phyloP scores from a whole-genome alignment of 805 yeast species.

The Schizosaccharomyces octosporus region DNA sequence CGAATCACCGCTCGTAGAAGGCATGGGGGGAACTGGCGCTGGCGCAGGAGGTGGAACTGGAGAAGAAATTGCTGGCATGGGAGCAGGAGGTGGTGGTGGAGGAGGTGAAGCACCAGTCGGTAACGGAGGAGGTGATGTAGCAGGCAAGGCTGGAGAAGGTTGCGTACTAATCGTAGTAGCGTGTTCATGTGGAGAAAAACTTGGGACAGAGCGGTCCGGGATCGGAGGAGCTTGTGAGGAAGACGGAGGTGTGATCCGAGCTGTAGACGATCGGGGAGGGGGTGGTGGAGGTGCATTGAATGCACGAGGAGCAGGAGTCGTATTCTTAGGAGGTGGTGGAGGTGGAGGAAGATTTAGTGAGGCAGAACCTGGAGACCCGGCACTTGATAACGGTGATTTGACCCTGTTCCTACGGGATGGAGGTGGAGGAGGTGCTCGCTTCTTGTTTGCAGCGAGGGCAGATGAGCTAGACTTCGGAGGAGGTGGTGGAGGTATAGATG shows the following conservation, averaged over 20 bases:
- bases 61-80: conserved; percentile 10
- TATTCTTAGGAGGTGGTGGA: background rate
- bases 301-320: background rate
- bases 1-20: background rate
- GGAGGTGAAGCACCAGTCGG: conserved; percentile 7
- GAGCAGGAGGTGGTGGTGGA: conserved; percentile 9
- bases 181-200: background rate
- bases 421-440: conserved; percentile 18
- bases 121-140: conserved; percentile 6
- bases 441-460: background rate
- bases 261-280: conserved; percentile 8
- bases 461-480: conserved; percentile 3
- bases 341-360: background rate
- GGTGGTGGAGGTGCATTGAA: conserved; percentile 6
- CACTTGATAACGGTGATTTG: background rate
- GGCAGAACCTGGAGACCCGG: conserved; percentile 9
- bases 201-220: background rate
- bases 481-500: conserved; percentile 3
- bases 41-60: conserved; percentile 12
- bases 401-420: conserved; percentile 10
- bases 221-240: background rate
- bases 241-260: conserved; percentile 4
- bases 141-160: conserved; percentile 4
- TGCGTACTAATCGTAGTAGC: background rate
- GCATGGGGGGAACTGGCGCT: conserved; percentile 6